Evolutionary conservation across 148 eudicot species (phyloP), one percentile per base, ranked within the genome.

Genomic region (Camellia sinensis): DNA sequence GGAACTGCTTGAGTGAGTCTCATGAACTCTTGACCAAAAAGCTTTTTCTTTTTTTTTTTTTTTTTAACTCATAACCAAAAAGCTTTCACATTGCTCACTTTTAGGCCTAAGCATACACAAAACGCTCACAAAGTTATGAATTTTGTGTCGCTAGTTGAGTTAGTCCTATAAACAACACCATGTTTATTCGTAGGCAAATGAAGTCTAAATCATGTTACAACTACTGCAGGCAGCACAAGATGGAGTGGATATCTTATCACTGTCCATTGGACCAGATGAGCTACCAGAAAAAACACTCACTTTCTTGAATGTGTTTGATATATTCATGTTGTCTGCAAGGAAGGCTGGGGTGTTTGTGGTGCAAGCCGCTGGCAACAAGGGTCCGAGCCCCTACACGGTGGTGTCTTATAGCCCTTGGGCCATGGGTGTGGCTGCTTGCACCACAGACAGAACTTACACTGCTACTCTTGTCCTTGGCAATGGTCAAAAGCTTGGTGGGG

Each of bases 351-450:
- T 91, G 18, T 91, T 92, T 67, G 98, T 94, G 71, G 97, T 89
- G 18, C 99, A 96, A 79, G 97, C 99, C 3, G 98, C 89, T 7
- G 98, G 99, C 0, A 96, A 96, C 83, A 85, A 80, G 12, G 99
- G 99, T 4, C 99, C 99, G 0, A 80, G 61, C 43, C 85, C 92
- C 1, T 90, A 86, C 78, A 79, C 89, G 3, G 87, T 90, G 13
- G 91, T 89, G n/a, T 93, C 99, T 44, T 96, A 87, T 81, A 94
- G 98, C 81, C 99, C 99, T 9, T 94, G 99, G 99, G 83, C 90
- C 53, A 85, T 96, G 41, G 97, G 98, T 29, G 94, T 94, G 3
- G 97, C 87, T 62, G 75, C 98, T 76, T 89, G 90, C 72, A 79
- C 50, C 81, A 96, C 95, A 0, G 95, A 89, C 81, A 80, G 99